Evolutionary conservation across 2,329 filamentous ascomycete species (phyloP).

Genomic region (Shiraia bambusicola): DNA sequence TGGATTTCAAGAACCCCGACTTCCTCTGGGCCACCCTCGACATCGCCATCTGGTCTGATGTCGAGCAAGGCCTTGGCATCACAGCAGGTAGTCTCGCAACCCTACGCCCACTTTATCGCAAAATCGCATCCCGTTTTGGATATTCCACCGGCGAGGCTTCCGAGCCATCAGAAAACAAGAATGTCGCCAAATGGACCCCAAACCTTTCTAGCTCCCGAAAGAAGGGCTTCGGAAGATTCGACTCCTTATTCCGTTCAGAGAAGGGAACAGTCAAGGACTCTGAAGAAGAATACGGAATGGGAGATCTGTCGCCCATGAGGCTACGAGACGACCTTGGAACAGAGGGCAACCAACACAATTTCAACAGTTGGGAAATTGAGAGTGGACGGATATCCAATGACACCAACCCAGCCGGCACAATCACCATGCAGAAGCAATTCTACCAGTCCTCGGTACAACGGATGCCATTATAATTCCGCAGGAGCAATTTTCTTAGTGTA

Average conservation of each 20-base stretch:
- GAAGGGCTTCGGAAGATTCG: constrained; percentile 24
- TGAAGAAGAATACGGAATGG: constrained; percentile 27
- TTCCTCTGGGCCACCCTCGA: constrained; percentile 42
- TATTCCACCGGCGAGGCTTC: constrained; percentile 16
- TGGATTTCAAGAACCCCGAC: constrained; percentile 37
- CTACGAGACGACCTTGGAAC: constrained; percentile 30
- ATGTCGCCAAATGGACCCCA: constrained; percentile 22
- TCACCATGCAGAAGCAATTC: constrained; percentile 32
- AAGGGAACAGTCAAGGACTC: constrained; percentile 16
- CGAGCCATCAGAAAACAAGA: constrained; percentile 12
- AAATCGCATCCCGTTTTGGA: constrained; percentile 23
- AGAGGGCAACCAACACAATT: constrained; percentile 27
- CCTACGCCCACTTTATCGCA: constrained; percentile 39
- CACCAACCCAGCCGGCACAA: constrained; percentile 19
- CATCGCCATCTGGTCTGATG: constrained; percentile 42
- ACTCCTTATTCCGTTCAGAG: constrained; percentile 27
- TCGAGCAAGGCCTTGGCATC: constrained; percentile 42
- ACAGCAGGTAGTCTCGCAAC: constrained; percentile 41
- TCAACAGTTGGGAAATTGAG: constrained; percentile 33
- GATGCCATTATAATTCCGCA: too few relatives aligned
- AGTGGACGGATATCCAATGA: constrained; percentile 33
- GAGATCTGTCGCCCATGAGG: constrained; percentile 26
- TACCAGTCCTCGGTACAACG: constrained; percentile 20
- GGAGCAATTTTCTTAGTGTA: too few relatives aligned
- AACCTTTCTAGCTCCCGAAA: constrained; percentile 2